These are phyloP conservation scores for Byssothecium circinans DNA, from an alignment of 2,329 filamentous ascomycete species.

Conservation along the genomic window DNA sequence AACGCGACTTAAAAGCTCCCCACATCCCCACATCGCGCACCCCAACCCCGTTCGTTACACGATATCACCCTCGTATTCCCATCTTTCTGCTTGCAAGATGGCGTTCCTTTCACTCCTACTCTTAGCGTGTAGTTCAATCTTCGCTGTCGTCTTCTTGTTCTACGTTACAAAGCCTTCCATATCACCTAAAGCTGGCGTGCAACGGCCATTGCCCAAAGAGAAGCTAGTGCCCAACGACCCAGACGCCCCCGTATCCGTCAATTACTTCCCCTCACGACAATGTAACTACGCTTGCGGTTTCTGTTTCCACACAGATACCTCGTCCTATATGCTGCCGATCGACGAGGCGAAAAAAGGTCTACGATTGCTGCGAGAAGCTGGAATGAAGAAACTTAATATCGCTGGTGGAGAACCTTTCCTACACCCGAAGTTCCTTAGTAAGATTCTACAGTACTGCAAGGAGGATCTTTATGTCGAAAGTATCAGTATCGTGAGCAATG, in stretches of 20 bases:
- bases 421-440: conserved; percentile 48
- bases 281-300: conserved; percentile 57
- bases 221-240: background rate
- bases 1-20: no score
- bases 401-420: conserved; percentile 60
- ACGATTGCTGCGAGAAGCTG: conserved; percentile 50
- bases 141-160: no score
- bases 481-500: conserved; percentile 59
- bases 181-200: no score
- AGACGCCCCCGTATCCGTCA: conserved; percentile 34
- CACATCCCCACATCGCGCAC: no score
- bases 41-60: no score
- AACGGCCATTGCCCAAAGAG: no score
- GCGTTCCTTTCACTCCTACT: no score
- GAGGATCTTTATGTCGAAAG: conserved; percentile 53
- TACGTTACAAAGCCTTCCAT: no score
- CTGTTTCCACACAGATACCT: conserved; percentile 60
- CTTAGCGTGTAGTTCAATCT: no score
- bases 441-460: conserved; percentile 54
- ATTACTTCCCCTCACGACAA: conserved; percentile 52
- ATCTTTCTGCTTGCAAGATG: no score
- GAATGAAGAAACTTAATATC: conserved; percentile 60
- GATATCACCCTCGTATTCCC: no score
- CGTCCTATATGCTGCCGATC: conserved; percentile 48
- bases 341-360: conserved; percentile 51